Conservation (phyloP, 192 early-diverging fungal genomes). For the Podila clonocystis region DNA sequence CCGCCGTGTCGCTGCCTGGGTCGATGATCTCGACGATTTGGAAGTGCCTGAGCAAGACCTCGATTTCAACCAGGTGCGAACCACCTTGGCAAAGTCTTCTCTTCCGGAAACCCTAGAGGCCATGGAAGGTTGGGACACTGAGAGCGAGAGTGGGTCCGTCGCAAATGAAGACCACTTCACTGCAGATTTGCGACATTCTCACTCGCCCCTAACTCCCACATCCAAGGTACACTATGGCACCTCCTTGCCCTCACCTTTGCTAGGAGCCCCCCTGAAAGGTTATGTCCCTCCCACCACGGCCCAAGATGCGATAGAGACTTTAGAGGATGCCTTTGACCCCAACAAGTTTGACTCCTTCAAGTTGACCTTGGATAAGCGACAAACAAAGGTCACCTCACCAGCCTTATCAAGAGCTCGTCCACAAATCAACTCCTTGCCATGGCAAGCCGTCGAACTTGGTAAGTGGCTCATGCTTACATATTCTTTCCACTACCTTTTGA, state of each 20-base stretch:
- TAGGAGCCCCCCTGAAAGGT: background rate
- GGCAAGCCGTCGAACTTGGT: conserved; percentile 7
- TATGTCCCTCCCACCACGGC: background rate
- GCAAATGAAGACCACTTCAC: background rate
- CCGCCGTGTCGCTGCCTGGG: conserved; percentile 42
- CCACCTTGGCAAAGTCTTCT: conserved; percentile 24
- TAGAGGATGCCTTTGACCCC: conserved; percentile 18
- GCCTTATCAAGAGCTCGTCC: background rate
- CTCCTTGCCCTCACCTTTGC: background rate
- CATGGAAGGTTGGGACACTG: conserved; percentile 31
- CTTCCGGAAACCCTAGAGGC: conserved; percentile 21
- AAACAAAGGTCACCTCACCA: background rate
- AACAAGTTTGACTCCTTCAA: conserved; percentile 16
- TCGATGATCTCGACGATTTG: conserved; percentile 43
- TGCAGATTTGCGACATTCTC: background rate
- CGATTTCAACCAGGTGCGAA: conserved; percentile 28
- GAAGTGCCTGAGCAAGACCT: conserved; percentile 40
- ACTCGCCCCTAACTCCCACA: background rate
- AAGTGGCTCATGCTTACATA: conserved; percentile 17
- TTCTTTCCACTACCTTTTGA: too few species aligned
- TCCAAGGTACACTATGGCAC: background rate
- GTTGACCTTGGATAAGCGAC: background rate
- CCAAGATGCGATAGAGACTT: conserved; percentile 20
- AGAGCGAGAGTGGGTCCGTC: conserved; percentile 19
- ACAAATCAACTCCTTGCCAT: conserved; percentile 13